Conservation (phyloP, 163 green algal genomes). For the Volvox carteri region DNA sequence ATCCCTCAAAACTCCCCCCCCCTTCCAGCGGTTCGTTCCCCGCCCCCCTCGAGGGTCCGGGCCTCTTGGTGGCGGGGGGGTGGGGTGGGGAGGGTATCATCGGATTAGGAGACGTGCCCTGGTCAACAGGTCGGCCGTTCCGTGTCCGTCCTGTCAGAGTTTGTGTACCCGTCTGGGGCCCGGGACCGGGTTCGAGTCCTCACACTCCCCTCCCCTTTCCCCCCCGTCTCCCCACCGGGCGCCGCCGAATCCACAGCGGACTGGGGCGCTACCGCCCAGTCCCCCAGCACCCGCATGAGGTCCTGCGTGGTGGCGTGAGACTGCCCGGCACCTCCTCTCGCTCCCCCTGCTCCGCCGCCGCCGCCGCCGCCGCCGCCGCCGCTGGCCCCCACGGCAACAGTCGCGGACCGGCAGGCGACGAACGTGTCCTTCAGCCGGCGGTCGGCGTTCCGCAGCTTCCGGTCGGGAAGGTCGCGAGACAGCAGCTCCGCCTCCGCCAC, state of each 20-base stretch:
- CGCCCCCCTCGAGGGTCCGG: no score
- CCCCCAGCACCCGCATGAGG: constrained; percentile 52
- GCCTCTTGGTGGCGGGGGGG: no score
- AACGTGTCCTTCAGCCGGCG: constrained; percentile 16
- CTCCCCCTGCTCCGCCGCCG: background rate
- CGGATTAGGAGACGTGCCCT: no score
- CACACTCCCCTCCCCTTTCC: background rate
- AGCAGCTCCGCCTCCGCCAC: constrained; percentile 28
- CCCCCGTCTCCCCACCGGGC: background rate
- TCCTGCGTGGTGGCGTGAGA: constrained; percentile 47
- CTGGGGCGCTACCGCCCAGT: constrained; percentile 26
- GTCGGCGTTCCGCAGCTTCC: constrained; percentile 54
- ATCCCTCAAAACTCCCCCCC: no score
- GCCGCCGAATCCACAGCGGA: background rate
- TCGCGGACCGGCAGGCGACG: background rate
- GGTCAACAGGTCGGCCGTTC: no score
- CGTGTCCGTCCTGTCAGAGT: no score
- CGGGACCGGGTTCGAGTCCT: no score
- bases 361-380: background rate
- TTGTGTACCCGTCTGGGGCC: no score
- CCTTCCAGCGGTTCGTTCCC: no score
- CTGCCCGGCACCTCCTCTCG: background rate
- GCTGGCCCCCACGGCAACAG: background rate
- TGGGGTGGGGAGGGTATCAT: no score
- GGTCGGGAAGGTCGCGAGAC: background rate